Evolutionary conservation across 176 grass and related monocot species (phyloP), one percentile per base, ranked within the genome.

Genomic region (Neostapfia colusana): DNA sequence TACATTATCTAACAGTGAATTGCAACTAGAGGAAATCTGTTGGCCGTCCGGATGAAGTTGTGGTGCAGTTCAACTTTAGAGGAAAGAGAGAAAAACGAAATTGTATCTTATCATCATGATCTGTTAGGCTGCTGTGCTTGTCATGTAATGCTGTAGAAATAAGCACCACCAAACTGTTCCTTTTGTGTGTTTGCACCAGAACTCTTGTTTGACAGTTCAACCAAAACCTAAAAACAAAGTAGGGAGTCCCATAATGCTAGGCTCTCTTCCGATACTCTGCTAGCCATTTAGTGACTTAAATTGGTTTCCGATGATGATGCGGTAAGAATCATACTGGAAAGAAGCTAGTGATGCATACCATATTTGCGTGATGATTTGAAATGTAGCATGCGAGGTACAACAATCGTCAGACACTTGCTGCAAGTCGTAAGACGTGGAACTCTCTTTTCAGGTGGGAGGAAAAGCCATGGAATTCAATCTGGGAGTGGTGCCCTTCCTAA

Each of bases 11-110:
- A 27, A 65, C 21, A 42, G 64, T 82, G 74, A 82, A 67, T 73
- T 77, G 74, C 67, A 73, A 58, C 64, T 63, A 75, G 63, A 77
- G 27, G 71, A 67, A 51, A 78, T 61, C 6, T 73, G 58, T 63
- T 15, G 5, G 74, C 57, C 59, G 37, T 78, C 43, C 63, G 73
- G 61, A 76, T n/a, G 63, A 80, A 87, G 31, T 31, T 31, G 54
- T 16, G 54, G 38, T 76, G 17, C 73, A 90, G 75, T 74, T 45
- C 49, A 48, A 69, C 69, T 42, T 73, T 69, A 27, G 64, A 8
- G 18, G 43, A 54, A 27, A 50, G 54, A 25, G 38, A 10, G 25
- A 18, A 49, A 31, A 3, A 31, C 31, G 85, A 39, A 43, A 49
- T 38, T 67, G 56, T 70, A 43, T 63, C 34, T 34, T 77, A 7